Evolutionary conservation across 352 stramenopile genomes (phyloP).

Genomic region (Phytophthora citrophthora): DNA sequence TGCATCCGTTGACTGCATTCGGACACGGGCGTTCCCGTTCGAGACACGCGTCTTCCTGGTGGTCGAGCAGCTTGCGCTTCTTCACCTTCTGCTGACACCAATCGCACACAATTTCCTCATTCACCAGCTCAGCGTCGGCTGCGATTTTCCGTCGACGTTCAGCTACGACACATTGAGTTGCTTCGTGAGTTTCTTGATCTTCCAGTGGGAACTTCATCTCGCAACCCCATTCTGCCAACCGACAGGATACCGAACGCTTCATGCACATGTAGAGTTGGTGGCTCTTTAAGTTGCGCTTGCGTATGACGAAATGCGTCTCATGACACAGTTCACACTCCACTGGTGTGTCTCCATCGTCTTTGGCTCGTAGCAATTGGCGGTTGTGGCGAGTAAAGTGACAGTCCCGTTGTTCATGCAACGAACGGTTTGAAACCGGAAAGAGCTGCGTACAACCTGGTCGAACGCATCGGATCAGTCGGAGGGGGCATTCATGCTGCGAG

Average conservation of each 20-base stretch:
- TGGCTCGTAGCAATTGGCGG: slow-evolving; percentile 46
- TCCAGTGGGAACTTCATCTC: slow-evolving; percentile 41
- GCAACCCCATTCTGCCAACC: slow-evolving; percentile 61
- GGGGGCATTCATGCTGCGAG: slow-evolving; percentile 42
- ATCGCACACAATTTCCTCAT: slow-evolving; percentile 63
- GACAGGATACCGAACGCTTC: slow-evolving; percentile 56
- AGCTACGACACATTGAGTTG: slow-evolving; percentile 49
- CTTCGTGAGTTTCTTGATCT: slow-evolving; percentile 50
- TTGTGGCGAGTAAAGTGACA: slow-evolving; percentile 44
- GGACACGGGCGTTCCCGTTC: slow-evolving; percentile 74
- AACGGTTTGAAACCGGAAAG: slow-evolving; percentile 39
- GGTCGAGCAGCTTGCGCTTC: slow-evolving; percentile 71
- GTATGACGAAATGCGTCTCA: slow-evolving; percentile 34
- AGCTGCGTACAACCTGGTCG: slow-evolving; percentile 46
- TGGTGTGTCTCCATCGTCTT: slow-evolving; percentile 45
- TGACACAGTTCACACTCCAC: slow-evolving; percentile 51
- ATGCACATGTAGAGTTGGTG: slow-evolving; percentile 55
- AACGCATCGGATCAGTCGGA: slow-evolving; percentile 48
- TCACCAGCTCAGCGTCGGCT: slow-evolving; percentile 49
- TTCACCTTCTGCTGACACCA: slow-evolving; percentile 70
- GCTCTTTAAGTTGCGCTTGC: slow-evolving; percentile 43
- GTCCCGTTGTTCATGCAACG: slow-evolving; percentile 46
- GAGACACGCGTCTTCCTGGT: slow-evolving; percentile 81
- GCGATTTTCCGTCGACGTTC: slow-evolving; percentile 45
- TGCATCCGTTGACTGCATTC: slow-evolving; percentile 62